Base-by-base conservation (phyloP, 371 early-diverging fungal genomes). In the Phascolomyces articulosus region DNA sequence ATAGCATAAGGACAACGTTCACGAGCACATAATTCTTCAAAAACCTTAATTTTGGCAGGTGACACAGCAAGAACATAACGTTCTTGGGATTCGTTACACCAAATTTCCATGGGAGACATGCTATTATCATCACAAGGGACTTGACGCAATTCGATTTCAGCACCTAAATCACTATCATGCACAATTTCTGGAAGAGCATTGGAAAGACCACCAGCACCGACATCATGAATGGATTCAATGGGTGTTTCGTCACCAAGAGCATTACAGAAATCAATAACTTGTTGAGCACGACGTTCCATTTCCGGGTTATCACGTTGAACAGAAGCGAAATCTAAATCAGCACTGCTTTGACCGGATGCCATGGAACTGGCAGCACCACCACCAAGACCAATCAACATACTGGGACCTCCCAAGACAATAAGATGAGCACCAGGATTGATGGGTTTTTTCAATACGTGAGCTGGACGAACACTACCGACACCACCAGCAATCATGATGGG, bases 401-500 rank as follows among this genome's bases (percentile, higher is more conserved):
- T 84, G 13, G 98, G 98, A 0, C 98, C 98, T 71, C 98, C 98
- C 49, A 98, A 75, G 0, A 97, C 96, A 58, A 96, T 84, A 64
- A 98, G 77, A 41, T 85, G 85, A 58, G 94, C 88, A 40, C 95
- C 96, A 8, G 94, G 89, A 3, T 82, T 66, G 63, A 98, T 95
- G 55, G 85, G 81, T 65, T 88, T 82, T 79, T 98, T 98, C 60
- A 87, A 83, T 40, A 95, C 88, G 55, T 97, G 96, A 72, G 83
- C 83, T 55, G 92, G 91, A 40, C 95, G 90, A 48, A 98, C 88
- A 28, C 91, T 88, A 65, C 98, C 98, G 60, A 98, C 81, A 62
- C 98, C 98, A 70, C 98, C 98, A 26, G 98, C 98, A 70, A 98
- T 87, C 98, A 97, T 98, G 73, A 98, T 97, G 38, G 98, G 98